Evolutionary conservation across 2,329 filamentous ascomycete species (phyloP).

Genomic region (Ramichloridium luteum): DNA sequence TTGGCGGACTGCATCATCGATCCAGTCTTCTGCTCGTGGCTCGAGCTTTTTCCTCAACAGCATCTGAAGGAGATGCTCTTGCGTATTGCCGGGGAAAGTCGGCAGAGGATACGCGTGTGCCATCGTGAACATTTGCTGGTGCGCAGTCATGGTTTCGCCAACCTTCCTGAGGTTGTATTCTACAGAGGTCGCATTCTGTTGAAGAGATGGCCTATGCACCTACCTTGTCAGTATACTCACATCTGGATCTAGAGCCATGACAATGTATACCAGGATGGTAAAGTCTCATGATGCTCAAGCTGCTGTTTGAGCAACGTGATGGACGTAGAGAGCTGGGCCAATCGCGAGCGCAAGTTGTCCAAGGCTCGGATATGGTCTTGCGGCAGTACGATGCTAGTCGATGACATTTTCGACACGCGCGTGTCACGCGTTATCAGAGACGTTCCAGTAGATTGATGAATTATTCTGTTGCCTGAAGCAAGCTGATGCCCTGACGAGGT

Average conservation of each 20-base stretch:
- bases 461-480: not conserved
- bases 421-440: too few species aligned
- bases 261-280: slow-evolving; percentile 24
- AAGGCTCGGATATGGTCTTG: slow-evolving; percentile 20
- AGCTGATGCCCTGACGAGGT: too few species aligned
- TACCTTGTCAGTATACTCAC: slow-evolving; percentile 14
- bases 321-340: slow-evolving; percentile 19
- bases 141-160: slow-evolving; percentile 50
- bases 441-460: too few species aligned
- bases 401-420: not conserved
- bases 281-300: slow-evolving; percentile 19
- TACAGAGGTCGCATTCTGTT: slow-evolving; percentile 17
- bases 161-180: slow-evolving; percentile 55
- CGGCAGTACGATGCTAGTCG: slow-evolving; percentile 11
- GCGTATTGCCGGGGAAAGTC: slow-evolving; percentile 53
- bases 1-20: slow-evolving; percentile 42
- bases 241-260: not conserved
- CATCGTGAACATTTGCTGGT: slow-evolving; percentile 55
- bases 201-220: slow-evolving; percentile 20
- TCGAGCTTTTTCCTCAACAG: slow-evolving; percentile 76
- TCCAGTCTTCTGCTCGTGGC: slow-evolving; percentile 61
- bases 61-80: slow-evolving; percentile 50
- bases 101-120: slow-evolving; percentile 66
- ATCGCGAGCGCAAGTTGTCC: slow-evolving; percentile 23
- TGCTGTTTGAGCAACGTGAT: slow-evolving; percentile 16